Evolutionary conservation across 768 basidiomycete species (phyloP), one percentile per base, ranked within the genome.

Genomic region (Leccinum pellstonianum): DNA sequence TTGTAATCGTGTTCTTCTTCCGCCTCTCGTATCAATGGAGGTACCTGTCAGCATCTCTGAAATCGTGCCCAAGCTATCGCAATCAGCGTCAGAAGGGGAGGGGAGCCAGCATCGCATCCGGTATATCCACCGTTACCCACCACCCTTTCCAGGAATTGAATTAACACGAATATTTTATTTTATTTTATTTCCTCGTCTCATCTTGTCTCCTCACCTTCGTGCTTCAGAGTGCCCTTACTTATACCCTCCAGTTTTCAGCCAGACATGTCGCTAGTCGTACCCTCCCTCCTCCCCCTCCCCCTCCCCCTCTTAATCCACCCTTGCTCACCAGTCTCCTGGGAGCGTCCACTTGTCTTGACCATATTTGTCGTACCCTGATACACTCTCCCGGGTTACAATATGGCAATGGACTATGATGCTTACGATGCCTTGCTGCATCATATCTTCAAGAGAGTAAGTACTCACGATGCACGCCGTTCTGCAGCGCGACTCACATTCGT

Each of bases 381-480:
- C 23, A 5, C 56, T 6, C n/a, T 50, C 41, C 25, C 10, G 33
- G 25, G 19, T 19, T 55, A 47, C 56, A 59, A 8, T 0, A 75
- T 75, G 66, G 66, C 72, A 3, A 75, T 75, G 73, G 72, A 73
- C n/a, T 92, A 91, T 75, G 89, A 91, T 70, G 85, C 84, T 27
- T 90, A 84, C 70, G 88, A 92, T 72, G 90, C 91, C 51, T 78
- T 91, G 41, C 78, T 91, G 14, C 90, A 92, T 68, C 88, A 87
- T 71, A 83, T 93, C 60, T 92, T 91, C 77, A 86, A 82, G 69
- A 83, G 85, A 58, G 89, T 88, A 62, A 10, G 82, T 72, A 15
- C 38, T 56, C n/a, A 9, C 19, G 29, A 17, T 31, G 9, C 41
- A 54, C 15, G 41, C 59, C 54, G 15, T 21, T 43, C 10, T 7